Evolutionary conservation across 1,284 basidiomycete species (phyloP), one percentile per base, ranked within the genome.

Genomic region (Cutaneotrichosporon cavernicola): DNA sequence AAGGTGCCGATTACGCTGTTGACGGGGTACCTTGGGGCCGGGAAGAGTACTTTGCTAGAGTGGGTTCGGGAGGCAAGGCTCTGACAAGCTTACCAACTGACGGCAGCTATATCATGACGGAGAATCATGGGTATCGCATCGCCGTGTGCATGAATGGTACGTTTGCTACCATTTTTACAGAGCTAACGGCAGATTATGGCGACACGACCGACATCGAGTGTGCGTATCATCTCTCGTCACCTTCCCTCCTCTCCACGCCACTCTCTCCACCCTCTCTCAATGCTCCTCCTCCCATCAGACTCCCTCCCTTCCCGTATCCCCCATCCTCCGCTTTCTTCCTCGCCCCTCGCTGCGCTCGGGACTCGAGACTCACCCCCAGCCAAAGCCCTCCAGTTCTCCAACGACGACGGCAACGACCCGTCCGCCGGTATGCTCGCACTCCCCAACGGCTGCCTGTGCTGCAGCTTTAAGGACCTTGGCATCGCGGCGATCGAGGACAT

Each of bases 71-170:
- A n/a, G 46, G 32, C n/a, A 1, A 11, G 18, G 10, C n/a, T 2
- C 38, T 34, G 13, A 31, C 30, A 14, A 22, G 47, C 22, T n/a
- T 6, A n/a, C 7, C 10, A 50, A 5, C 60, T 67, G 38, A 60
- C 38, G 34, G 31, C 61, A 92, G 90, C 71, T 88, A 92, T 43
- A 95, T 97, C 67, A 82, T 97, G 65, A 94, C 90, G 5, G 91
- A 92, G 73, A 84, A 89, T 53, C 94, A 97, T 84, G 93, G 94
- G 1, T 92, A 93, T 74, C 87, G 90, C 49, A 96, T 97, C 67
- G 94, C 94, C 5, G 94, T 97, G 30, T 96, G 97, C 72, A 94
- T 97, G 92, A 97, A 97, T 75, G 93, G 79, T 79, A 22, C 36
- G 76, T 65, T 21, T n/a, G 4, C 21, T 26, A 36, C 34, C 1